These are phyloP conservation scores for Aspergillus sergii DNA, from an alignment of 2,329 filamentous ascomycete species.

Conservation along the genomic window DNA sequence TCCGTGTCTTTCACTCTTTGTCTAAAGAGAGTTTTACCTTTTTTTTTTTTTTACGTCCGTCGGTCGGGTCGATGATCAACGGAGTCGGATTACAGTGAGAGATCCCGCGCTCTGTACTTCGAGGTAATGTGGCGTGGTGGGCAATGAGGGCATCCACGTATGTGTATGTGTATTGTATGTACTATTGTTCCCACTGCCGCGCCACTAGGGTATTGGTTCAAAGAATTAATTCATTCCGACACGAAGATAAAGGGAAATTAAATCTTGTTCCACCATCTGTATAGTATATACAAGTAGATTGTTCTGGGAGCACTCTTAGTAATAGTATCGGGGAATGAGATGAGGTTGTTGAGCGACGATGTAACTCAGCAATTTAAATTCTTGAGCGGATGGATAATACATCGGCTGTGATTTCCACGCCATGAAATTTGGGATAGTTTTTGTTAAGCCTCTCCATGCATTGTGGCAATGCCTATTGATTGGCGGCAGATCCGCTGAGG, in stretches of 20 bases:
- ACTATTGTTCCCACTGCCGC: background rate
- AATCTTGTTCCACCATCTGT: background rate
- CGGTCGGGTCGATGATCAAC: background rate
- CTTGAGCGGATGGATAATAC: background rate
- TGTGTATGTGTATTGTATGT: background rate
- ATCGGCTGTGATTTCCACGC: slow-evolving; percentile 2
- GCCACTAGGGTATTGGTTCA: background rate
- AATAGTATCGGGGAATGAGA: background rate
- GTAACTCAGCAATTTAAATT: slow-evolving; percentile 2
- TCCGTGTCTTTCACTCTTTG: background rate
- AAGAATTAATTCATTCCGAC: background rate
- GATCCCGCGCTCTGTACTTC: background rate
- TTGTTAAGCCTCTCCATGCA: background rate
- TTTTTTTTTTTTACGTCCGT: background rate
- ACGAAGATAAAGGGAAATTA: background rate
- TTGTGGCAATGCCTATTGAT: slow-evolving; percentile 5
- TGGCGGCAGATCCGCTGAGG: slow-evolving; percentile 9
- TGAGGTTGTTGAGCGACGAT: background rate
- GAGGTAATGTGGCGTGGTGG: slow-evolving; percentile 4
- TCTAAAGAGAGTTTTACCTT: background rate
- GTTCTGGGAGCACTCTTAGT: background rate
- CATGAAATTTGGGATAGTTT: background rate
- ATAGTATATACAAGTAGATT: background rate
- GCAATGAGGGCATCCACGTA: background rate
- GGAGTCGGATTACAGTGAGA: background rate